phyloP scores from a whole-genome alignment of 345 rosid genomes.

The Lepidium didymum region DNA sequence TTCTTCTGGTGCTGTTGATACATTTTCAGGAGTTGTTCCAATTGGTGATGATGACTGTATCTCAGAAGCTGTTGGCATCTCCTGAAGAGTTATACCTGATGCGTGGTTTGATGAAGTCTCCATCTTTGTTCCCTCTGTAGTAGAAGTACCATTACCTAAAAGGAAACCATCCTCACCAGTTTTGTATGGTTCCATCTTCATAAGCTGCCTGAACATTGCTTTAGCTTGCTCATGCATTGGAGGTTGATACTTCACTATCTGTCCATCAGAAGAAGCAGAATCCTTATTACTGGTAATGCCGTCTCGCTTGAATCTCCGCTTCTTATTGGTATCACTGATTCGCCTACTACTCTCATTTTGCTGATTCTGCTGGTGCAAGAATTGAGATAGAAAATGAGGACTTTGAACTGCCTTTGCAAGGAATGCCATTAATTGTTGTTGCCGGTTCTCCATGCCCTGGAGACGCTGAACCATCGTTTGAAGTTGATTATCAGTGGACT shows the following conservation, averaged over 20 bases:
- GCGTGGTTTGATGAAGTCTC: constrained; percentile 38
- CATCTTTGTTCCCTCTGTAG: constrained; percentile 41
- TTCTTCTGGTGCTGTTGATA: constrained; percentile 37
- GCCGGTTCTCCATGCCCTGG: constrained; percentile 98
- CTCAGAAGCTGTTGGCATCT: constrained; percentile 64
- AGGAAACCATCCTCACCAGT: constrained; percentile 43
- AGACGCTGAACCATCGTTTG: constrained; percentile 86
- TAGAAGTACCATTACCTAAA: constrained; percentile 37
- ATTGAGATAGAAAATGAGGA: constrained; percentile 89
- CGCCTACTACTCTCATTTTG: constrained; percentile 76
- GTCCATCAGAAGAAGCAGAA: constrained; percentile 60
- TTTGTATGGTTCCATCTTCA: constrained; percentile 48
- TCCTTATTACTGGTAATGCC: constrained; percentile 43
- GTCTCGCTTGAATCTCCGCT: constrained; percentile 79
- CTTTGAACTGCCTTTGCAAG: constrained; percentile 93
- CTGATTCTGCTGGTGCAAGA: constrained; percentile 89
- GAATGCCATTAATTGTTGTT: constrained; percentile 97
- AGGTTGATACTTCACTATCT: constrained; percentile 87
- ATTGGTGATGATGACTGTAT: constrained; percentile 34
- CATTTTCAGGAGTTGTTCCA: constrained; percentile 36
- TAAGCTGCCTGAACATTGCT: constrained; percentile 63
- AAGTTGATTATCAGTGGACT: constrained; percentile 78
- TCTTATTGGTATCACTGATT: constrained; percentile 72
- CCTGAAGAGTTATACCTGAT: constrained; percentile 76
- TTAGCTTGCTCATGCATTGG: constrained; percentile 63